Evolutionary conservation across 345 rosid genomes (phyloP), one percentile per base, ranked within the genome.

Genomic region (Crucihimalaya himalaica): DNA sequence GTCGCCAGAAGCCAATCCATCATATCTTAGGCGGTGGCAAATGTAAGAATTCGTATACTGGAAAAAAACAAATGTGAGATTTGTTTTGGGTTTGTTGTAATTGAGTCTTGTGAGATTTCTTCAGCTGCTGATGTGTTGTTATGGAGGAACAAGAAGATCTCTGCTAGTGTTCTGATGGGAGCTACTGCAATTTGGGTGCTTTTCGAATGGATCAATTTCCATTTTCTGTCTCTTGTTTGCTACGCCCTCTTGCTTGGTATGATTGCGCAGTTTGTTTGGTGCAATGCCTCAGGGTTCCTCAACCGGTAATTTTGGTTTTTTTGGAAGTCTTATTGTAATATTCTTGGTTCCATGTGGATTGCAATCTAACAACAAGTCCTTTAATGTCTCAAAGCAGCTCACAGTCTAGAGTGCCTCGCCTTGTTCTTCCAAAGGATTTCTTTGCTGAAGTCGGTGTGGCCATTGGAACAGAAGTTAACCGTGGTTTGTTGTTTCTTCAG

Each of bases 111-210:
- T 28, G 16, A 70, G 60, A 62, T 80, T 68, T 19, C 55, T 56
- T 70, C 77, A 96, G 98, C 99, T 88, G 99, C 99, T 82, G 98
- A 93, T 89, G 97, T 93, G 35, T 82, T 93, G 74, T 70, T 93
- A 50, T 93, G 98, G 98, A 93, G 96, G 91, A 89, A 91, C 85
- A 93, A 91, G 85, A 91, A 93, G 87, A 89, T 91, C 57, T 93
- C 98, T 21, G 96, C 89, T 9, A 66, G 97, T 56, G 67, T 86
- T 61, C 71, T 93, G 43, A 73, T 71, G 51, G 85, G 79, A 66
- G 98, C 98, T 43, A 93, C 98, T 8, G 84, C 84, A 61, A 35
- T 87, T 55, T 93, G 98, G 98, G 79, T 89, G 79, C 90, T 93
- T 35, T 89, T 93, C 67, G 98, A 93, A 80, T 93, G 97, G 96